Evolutionary conservation across 441 rosid genomes (phyloP), one percentile per base, ranked within the genome.

Genomic region (Biscutella auriculata): DNA sequence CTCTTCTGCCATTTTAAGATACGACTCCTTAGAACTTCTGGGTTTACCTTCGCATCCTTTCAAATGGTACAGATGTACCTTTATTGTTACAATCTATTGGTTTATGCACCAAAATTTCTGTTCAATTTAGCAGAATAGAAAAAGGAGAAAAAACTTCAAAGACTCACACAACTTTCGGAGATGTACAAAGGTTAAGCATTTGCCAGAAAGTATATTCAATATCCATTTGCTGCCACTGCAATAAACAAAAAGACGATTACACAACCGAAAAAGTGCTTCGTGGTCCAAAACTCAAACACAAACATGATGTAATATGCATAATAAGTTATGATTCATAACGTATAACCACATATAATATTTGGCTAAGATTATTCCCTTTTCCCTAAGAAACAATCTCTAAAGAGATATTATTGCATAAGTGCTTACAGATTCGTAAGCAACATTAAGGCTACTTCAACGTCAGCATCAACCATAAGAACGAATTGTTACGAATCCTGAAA

Each of bases 181-280:
- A 91, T 60, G 95, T 83, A 77, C 97, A 93, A 11, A 93, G 84
- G 70, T 82, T 87, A 73, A 89, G 88, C 97, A 94, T 94, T 80
- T 85, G 96, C 99, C 97, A 89, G 77, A 94, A 89, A 46, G 97
- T 87, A 73, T 89, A 94, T 56, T 89, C 99, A 59, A 94, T 74
- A 73, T 94, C 99, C 99, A 94, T 94, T 87, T 94, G 99, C 73
- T 85, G 99, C 99, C 97, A 93, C 97, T 87, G 74, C 63, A 85
- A 66, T 21, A 44, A 63, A 54, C 59, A 52, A 47, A 48, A 28
- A 29, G 37, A 48, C 9, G 15, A 43, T 66, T 21, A 46, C 62
- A 66, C 51, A 21, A 62, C 53, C 39, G n/a, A 41, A 53, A 34
- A 28, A 60, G 5, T 16, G 14, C n/a, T 28, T 29, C 37, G 41